Base-by-base conservation (phyloP, 305 asterid genomes). In the Fraxinus greggii region DNA sequence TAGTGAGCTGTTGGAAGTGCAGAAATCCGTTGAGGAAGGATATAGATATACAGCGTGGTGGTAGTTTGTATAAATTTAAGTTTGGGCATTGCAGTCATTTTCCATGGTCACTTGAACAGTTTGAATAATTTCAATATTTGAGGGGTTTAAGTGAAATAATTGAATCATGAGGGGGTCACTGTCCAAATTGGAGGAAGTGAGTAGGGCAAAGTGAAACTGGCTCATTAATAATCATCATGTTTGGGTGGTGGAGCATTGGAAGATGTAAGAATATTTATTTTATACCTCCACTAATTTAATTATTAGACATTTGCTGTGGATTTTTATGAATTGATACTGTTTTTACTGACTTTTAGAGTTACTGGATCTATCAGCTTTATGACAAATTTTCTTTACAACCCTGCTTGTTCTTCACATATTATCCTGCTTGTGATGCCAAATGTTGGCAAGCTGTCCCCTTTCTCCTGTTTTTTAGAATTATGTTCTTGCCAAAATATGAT, bases 401-500 rank as follows among this genome's bases (percentile, higher is more conserved):
- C 26, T 24, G 1, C 78, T 77, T 78, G 40, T 48, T 65, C 36
- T 54, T 78, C 59, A 65, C 42, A 51, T 23, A 7, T 38, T 75
- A 51, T 19, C 35, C 23, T 67, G 65, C 74, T 69, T 76, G 33
- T 17, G 17, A 6, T 78, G 15, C 31, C 36, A 42, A 51, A 29
- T 65, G 48, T 63, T 36, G 35, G 77, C 2, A 35, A 84, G 76
- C 81, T 65, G 72, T 28, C 63, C 42, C 32, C 45, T 23, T 78
- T 54, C 75, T 72, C 28, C 24, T 61, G 54, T 79, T 72, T 82
- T 59, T 75, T 81, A 42, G 70, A 74, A 24, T 65, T 82, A 13
- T 31, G 38, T 40, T 79, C 48, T 54, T 67, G 78, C 69, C 63
- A 65, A 75, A 31, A 74, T 80, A 33, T 75, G 8, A 8, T 61